These are phyloP conservation scores for Sicyos edulis DNA, from an alignment of 306 rosid species.

Conservation along the genomic window DNA sequence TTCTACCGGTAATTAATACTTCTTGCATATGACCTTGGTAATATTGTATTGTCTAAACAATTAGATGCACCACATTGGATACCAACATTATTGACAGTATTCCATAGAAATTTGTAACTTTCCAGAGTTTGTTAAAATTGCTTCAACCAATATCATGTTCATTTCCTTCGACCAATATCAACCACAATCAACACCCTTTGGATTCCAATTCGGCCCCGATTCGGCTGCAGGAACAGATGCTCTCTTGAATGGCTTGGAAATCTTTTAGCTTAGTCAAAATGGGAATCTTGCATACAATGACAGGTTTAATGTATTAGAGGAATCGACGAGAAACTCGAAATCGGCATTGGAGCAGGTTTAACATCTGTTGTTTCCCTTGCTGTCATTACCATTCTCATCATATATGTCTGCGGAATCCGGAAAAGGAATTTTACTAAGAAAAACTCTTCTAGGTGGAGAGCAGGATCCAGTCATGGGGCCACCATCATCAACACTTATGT, in stretches of 20 bases:
- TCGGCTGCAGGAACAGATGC: slow-evolving; percentile 87
- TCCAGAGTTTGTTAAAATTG: no score
- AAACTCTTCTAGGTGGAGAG: slow-evolving; percentile 57
- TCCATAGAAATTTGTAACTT: no score
- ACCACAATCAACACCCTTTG: slow-evolving; percentile 59
- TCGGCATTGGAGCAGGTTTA: slow-evolving; percentile 63
- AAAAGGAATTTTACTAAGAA: slow-evolving; percentile 45
- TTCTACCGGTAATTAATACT: no score
- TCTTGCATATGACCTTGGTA: no score
- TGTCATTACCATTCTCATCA: slow-evolving; percentile 28
- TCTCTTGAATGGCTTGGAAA: slow-evolving; percentile 78
- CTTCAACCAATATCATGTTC: no score
- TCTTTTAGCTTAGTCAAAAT: slow-evolving; percentile 76
- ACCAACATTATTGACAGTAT: not conserved
- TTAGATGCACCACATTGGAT: no score
- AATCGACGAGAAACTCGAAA: slow-evolving; percentile 36
- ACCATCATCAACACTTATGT: slow-evolving; percentile 41
- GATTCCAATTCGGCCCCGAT: slow-evolving; percentile 93
- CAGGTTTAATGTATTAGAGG: slow-evolving; percentile 31
- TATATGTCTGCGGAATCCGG: slow-evolving; percentile 42
- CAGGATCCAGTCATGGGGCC: slow-evolving; percentile 52
- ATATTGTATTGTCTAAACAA: no score
- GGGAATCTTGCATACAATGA: slow-evolving; percentile 67
- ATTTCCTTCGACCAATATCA: no score
- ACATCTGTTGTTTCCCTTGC: slow-evolving; percentile 46